Percentiles rank a stretch among this genome's conserved stretches.
These are phyloP conservation scores for Tetrahymena elliotti DNA, from an alignment of 73 alveolate genomes.

Conservation along the genomic window DNA sequence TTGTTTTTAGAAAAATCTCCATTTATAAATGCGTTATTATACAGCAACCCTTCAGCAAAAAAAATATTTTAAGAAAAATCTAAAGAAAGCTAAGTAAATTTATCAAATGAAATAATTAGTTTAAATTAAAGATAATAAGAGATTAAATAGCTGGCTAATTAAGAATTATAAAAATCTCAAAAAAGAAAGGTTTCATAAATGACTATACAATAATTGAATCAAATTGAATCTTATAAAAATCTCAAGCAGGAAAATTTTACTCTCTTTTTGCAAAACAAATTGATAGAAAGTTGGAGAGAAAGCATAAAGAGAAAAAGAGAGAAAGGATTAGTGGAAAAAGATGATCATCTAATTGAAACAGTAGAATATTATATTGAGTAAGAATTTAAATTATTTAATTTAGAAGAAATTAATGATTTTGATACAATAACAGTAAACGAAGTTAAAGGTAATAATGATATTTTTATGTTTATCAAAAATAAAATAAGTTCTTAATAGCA, in stretches of 20 bases:
- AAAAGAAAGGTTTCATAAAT: background rate
- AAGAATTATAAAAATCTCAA: background rate
- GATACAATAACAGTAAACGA: background rate
- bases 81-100: background rate
- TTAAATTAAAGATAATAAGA: background rate
- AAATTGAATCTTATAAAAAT: background rate
- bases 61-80: background rate
- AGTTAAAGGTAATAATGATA: background rate
- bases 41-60: background rate
- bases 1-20: background rate
- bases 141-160: background rate
- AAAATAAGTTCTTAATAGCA: too few species aligned
- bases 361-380: background rate
- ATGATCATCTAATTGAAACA: background rate
- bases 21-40: background rate
- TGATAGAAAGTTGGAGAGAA: background rate
- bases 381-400: background rate
- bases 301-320: background rate
- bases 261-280: background rate
- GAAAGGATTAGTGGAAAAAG: background rate
- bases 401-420: background rate
- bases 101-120: background rate
- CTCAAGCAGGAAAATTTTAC: background rate
- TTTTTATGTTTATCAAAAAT: background rate
- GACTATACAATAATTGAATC: background rate